Evolutionary conservation across 106 monocot species (phyloP), one percentile per base, ranked within the genome.

Genomic region (Iris macrosiphon): DNA sequence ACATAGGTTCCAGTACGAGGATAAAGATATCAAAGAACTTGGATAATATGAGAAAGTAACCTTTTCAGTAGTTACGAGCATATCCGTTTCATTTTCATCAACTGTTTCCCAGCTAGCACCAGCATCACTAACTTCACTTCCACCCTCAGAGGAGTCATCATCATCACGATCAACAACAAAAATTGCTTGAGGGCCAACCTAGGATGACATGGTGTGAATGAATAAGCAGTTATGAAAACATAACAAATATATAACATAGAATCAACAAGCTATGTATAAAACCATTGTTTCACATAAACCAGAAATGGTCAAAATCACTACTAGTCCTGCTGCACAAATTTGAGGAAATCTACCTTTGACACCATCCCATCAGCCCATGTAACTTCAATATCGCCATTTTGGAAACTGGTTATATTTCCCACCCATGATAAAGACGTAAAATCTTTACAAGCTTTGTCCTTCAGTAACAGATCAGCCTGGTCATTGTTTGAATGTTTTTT

Each of bases 331-430:
- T n/a, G n/a, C n/a, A n/a, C n/a, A n/a, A n/a, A n/a, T n/a, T 22
- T 7, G n/a, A 24, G 46, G 31, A 33, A n/a, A 37, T 28, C 26
- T 72, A 98, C 98, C 78, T 72, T 87, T 55, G 98, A 99, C 13
- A 87, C 67, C 69, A 70, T 78, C 15, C 98, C 83, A 73, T 99
- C 87, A 48, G 75, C 83, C 91, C 98, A 99, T 47, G 75, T 68
- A 35, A 99, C 98, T 84, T 91, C 77, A 79, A 99, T 99, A 53
- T 87, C 80, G 76, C 98, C 98, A 51, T 84, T 87, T 53, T 69
- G 61, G 15, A 99, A 66, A 61, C 98, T 80, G 41, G 76, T 79
- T 46, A 99, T 87, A 67, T 99, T 87, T 60, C 98, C 98, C 4
- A 92, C 87, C 98, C 98, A 92, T 61, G 91, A 78, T 33, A 89